Evolutionary conservation across 345 rosid species (phyloP).

Genomic region (Hypericum androsaemum): DNA sequence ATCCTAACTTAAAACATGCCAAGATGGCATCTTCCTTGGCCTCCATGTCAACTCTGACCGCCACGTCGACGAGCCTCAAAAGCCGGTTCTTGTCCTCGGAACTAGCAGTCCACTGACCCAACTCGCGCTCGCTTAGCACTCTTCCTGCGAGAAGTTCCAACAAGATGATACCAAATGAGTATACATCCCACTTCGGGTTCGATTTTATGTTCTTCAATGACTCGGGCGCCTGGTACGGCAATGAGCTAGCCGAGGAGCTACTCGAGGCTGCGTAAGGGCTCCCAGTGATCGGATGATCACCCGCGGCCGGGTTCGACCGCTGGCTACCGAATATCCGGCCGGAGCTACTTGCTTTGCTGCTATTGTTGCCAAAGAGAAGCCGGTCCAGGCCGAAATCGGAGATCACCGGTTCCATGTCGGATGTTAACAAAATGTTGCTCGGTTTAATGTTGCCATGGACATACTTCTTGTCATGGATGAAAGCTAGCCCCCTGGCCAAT

Average conservation of each 20-base stretch:
- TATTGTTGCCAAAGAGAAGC: conserved; percentile 23
- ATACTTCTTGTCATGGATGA: conserved; percentile 69
- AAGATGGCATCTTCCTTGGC: conserved; percentile 40
- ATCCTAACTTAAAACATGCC: conserved; percentile 58
- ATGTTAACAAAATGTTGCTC: conserved; percentile 53
- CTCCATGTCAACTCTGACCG: conserved; percentile 46
- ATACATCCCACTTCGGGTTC: conserved; percentile 74
- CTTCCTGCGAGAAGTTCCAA: conserved; percentile 71
- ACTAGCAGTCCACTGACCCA: conserved; percentile 39
- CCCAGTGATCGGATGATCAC: conserved; percentile 12
- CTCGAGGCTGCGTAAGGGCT: conserved; percentile 6
- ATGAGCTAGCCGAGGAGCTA: conserved; percentile 12
- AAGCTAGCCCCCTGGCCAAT: conserved; percentile 61
- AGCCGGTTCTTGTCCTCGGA: conserved; percentile 43
- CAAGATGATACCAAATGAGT: conserved; percentile 58
- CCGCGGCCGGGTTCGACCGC: conserved; percentile 13
- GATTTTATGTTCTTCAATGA: conserved; percentile 45
- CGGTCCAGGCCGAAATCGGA: conserved; percentile 63
- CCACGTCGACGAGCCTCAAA: conserved; percentile 47
- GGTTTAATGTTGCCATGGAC: conserved; percentile 82
- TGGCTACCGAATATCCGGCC: conserved; percentile 26
- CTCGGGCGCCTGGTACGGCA: conserved; percentile 69
- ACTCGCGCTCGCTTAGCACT: conserved; percentile 41
- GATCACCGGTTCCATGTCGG: conserved; percentile 55
- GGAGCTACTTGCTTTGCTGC: conserved; percentile 18